Base-by-base conservation (phyloP, 164 flowering plant genomes). In the Kalanchoe fedtschenkoi region DNA sequence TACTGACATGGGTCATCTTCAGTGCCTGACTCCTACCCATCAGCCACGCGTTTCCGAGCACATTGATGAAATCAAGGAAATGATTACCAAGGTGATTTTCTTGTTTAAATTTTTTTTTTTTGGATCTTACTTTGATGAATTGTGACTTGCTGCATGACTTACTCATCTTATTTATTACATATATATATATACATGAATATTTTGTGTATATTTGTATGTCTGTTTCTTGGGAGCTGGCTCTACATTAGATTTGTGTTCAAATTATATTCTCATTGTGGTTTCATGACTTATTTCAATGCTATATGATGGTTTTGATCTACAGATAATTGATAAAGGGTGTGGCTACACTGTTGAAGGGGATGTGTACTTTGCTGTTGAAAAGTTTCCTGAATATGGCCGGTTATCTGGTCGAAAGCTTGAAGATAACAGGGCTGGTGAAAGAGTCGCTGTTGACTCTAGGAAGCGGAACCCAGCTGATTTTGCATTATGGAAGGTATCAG, bases 401-500 rank as follows among this genome's bases (percentile, higher is more conserved):
- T 73, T 90, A 60, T 90, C 97, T 66, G 93, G 91, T 37, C 75
- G 86, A 54, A 88, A 72, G 72, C 67, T 83, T 59, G 95, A 83
- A 71, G 83, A 88, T 67, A 85, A 85, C 64, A 81, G 92, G 67
- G 89, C 95, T 41, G 98, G 98, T 30, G 98, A 83, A 69, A 80
- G 96, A 24, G 88, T 90, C 70, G 84, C 84, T 30, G 74, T 86
- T 63, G 96, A 89, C 69, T 66, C 79, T 51, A 83, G 95, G 68
- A 93, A 93, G 75, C 74, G 68, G 14, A 77, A 88, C 72, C 91
- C 90, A 61, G 88, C 92, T 38, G 98, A 93, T 70, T 90, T 93
- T 83, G 97, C 98, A 28, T 67, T 89, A 66, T 90, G 97, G 97
- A 92, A 92, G 83, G 98, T 89, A 44, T 33, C 58, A 58, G n/a